These are phyloP conservation scores for Collybia nuda DNA, from an alignment of 768 basidiomycete species.

Conservation along the genomic window DNA sequence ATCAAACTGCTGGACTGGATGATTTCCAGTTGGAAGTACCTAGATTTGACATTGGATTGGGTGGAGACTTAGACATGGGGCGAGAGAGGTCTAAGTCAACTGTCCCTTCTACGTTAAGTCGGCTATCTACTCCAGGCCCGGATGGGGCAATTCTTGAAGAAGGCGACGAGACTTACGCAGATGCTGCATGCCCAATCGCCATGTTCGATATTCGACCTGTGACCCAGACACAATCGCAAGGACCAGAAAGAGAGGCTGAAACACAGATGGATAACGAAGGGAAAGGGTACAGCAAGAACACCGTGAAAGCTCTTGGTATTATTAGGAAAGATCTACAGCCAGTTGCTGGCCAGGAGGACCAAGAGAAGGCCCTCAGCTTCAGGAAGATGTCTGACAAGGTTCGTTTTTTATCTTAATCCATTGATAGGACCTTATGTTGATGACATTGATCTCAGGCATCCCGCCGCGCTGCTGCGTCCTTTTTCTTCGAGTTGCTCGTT, in stretches of 20 bases:
- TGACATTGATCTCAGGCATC: constrained; percentile 56
- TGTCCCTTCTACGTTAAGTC: constrained; percentile 56
- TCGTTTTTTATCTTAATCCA: constrained; percentile 9
- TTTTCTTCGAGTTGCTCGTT: constrained; percentile 97
- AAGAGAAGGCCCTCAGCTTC: constrained; percentile 75
- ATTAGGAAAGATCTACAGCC: constrained; percentile 73
- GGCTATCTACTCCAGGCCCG: constrained; percentile 65
- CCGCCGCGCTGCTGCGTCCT: constrained; percentile 88
- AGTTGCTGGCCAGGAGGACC: constrained; percentile 39
- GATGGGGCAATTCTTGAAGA: constrained; percentile 54
- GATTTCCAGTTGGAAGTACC: constrained; percentile 75
- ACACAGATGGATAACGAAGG: constrained; percentile 45
- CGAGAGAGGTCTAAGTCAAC: constrained; percentile 44
- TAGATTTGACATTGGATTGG: constrained; percentile 38
- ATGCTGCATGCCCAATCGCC: constrained; percentile 76
- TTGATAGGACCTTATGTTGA: constrained; percentile 6
- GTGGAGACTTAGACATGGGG: constrained; percentile 30
- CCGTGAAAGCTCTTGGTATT: constrained; percentile 77
- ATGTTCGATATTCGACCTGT: constrained; percentile 67
- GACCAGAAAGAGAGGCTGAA: constrained; percentile 39
- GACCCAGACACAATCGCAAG: constrained; percentile 47
- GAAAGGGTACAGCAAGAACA: constrained; percentile 87
- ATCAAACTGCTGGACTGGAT: constrained; percentile 54
- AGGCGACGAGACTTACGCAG: constrained; percentile 65
- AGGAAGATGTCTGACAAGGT: constrained; percentile 78